A percentile compares a stretch with the other conserved stretches of the same genome.
Evolutionary conservation across 371 early-diverging fungal species (phyloP).

Genomic region (Synchytrium microbalum): DNA sequence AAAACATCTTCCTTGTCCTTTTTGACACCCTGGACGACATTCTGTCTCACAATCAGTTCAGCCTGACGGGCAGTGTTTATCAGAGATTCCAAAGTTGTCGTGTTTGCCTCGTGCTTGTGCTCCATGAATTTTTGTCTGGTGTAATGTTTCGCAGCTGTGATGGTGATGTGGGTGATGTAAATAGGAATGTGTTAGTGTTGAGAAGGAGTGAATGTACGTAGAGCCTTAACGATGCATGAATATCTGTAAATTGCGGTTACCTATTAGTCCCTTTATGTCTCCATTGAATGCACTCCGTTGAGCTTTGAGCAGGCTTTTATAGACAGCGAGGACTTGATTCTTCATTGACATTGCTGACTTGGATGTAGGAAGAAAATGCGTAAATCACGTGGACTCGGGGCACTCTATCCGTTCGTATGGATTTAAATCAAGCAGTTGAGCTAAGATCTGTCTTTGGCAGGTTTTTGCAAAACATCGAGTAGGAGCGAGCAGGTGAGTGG

Average conservation of each 20-base stretch:
- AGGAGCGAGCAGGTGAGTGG: no score
- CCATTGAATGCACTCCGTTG: not conserved
- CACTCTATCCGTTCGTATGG: no score
- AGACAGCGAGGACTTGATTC: not conserved
- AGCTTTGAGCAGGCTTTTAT: not conserved
- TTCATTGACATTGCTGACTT: no score
- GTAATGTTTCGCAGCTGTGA: slow-evolving; percentile 11
- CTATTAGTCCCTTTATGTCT: no score
- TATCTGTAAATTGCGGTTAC: no score
- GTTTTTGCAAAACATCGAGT: no score
- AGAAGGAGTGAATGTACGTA: no score
- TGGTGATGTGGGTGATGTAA: not conserved
- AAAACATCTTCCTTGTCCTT: slow-evolving; percentile 22
- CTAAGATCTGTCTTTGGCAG: no score
- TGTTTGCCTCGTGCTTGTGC: slow-evolving; percentile 27
- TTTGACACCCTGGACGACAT: slow-evolving; percentile 34
- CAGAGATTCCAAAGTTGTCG: slow-evolving; percentile 27
- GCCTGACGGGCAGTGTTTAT: slow-evolving; percentile 34
- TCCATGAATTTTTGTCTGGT: slow-evolving; percentile 26
- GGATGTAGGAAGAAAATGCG: no score
- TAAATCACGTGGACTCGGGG: no score
- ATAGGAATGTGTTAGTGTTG: not conserved
- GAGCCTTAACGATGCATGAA: no score
- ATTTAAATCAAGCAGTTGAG: no score
- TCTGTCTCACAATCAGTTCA: slow-evolving; percentile 27